phyloP scores from a whole-genome alignment of 139 green algal genomes.

The Yamagishiella unicocca region DNA sequence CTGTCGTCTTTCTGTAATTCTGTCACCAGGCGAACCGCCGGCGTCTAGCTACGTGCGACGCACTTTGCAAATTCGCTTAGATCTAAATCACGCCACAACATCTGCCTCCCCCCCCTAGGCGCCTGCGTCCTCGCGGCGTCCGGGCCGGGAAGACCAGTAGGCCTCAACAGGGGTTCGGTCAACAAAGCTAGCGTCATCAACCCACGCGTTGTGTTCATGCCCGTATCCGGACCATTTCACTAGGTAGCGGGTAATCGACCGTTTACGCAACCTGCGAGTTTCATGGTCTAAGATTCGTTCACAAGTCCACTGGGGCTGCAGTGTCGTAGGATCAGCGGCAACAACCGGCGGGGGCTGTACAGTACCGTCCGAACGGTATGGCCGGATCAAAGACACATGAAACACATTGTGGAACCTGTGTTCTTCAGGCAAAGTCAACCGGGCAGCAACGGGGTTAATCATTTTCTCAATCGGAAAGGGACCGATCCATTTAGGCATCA shows the following conservation, averaged over 20 bases:
- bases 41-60: too few species aligned
- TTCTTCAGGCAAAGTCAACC: neutral
- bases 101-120: neutral
- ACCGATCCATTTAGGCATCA: too few species aligned
- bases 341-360: neutral
- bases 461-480: too few species aligned
- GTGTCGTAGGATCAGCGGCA: too few species aligned
- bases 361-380: neutral
- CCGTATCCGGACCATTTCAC: neutral
- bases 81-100: neutral
- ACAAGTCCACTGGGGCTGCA: neutral
- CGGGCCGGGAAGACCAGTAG: neutral
- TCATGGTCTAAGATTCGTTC: too few species aligned
- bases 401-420: neutral
- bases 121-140: neutral
- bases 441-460: too few species aligned
- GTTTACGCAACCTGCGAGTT: too few species aligned
- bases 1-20: too few species aligned
- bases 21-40: too few species aligned
- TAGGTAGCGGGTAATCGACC: neutral
- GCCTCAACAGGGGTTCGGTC: neutral
- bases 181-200: neutral
- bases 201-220: neutral
- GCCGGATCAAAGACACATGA: neutral
- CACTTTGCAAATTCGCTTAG: too few species aligned